Evolutionary conservation across 768 basidiomycete genomes (phyloP).

Genomic region (Sarcodon aspratus): DNA sequence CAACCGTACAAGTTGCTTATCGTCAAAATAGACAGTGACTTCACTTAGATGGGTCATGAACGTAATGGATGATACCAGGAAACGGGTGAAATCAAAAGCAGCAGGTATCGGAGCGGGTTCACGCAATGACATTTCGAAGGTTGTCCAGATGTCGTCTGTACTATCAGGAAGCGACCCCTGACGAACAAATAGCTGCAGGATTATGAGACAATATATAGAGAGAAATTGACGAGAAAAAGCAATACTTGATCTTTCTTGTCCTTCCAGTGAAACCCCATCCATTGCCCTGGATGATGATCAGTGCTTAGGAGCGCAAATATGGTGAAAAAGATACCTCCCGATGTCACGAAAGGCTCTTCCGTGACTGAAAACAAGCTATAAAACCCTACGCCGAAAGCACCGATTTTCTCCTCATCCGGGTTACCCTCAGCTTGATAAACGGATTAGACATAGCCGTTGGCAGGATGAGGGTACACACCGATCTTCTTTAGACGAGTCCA

Average conservation of each 20-base stretch:
- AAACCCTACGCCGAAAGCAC: constrained; percentile 90
- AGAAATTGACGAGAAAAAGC: background rate
- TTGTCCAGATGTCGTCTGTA: constrained; percentile 51
- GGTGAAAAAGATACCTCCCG: constrained; percentile 41
- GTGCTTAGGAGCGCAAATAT: constrained; percentile 9
- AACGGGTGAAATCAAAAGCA: constrained; percentile 80
- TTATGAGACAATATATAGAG: constrained; percentile 2
- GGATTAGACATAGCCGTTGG: background rate
- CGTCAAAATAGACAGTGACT: constrained; percentile 77
- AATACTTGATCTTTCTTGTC: constrained; percentile 79
- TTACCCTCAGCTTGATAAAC: constrained; percentile 68
- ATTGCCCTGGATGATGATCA: constrained; percentile 44
- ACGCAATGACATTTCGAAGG: constrained; percentile 82
- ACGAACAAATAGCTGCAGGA: constrained; percentile 62
- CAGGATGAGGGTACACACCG: constrained; percentile 25
- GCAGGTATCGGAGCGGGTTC: constrained; percentile 72
- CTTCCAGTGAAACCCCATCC: constrained; percentile 97
- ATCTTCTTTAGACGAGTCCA: constrained; percentile 89
- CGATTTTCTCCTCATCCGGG: constrained; percentile 90
- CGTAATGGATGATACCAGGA: constrained; percentile 83
- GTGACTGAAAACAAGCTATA: constrained; percentile 78
- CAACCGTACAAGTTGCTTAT: constrained; percentile 55
- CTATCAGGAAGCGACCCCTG: constrained; percentile 50
- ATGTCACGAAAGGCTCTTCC: constrained; percentile 74
- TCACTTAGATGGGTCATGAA: constrained; percentile 78